Evolutionary conservation across 495 filamentous ascomycete species (phyloP).

Genomic region (Tuber magnatum): DNA sequence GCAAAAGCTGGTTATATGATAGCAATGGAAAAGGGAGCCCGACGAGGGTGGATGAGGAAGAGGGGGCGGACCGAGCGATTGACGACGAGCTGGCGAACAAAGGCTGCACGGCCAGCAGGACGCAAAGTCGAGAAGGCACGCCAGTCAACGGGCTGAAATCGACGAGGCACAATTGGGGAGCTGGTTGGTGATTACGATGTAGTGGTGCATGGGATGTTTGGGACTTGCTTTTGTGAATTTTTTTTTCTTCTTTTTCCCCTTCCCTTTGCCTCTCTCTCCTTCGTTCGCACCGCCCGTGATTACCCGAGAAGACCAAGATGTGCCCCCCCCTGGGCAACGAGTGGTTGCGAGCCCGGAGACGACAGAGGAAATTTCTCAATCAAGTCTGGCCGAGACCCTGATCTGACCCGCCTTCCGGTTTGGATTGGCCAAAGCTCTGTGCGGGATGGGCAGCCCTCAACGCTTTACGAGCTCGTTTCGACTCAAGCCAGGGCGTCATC

Average conservation of each 20-base stretch:
- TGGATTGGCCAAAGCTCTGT: not conserved
- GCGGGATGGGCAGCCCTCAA: not conserved
- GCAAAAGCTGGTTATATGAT: conserved; percentile 23
- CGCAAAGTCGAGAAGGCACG: conserved; percentile 21
- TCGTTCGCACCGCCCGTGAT: not conserved
- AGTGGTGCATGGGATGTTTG: not conserved
- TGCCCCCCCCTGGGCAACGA: not conserved
- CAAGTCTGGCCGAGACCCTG: conserved; percentile 1
- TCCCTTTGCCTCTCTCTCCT: not conserved
- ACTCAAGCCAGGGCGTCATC: not conserved
- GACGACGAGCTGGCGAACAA: conserved; percentile 19
- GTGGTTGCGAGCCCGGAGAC: not conserved
- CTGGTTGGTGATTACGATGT: not conserved
- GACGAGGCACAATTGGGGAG: not conserved
- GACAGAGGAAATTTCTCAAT: not conserved
- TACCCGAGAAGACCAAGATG: not conserved
- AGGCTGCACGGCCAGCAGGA: conserved; percentile 35
- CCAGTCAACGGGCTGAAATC: not conserved
- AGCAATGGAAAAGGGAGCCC: conserved; percentile 34
- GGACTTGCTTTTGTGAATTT: conserved; percentile 2
- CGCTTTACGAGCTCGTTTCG: not conserved
- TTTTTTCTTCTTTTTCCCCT: not conserved
- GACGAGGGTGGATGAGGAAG: conserved; percentile 25
- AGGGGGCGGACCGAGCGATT: conserved; percentile 17
- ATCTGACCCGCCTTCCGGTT: not conserved